These are phyloP conservation scores for Kodamaea leandrae DNA, from an alignment of 805 yeast species.

Conservation along the genomic window DNA sequence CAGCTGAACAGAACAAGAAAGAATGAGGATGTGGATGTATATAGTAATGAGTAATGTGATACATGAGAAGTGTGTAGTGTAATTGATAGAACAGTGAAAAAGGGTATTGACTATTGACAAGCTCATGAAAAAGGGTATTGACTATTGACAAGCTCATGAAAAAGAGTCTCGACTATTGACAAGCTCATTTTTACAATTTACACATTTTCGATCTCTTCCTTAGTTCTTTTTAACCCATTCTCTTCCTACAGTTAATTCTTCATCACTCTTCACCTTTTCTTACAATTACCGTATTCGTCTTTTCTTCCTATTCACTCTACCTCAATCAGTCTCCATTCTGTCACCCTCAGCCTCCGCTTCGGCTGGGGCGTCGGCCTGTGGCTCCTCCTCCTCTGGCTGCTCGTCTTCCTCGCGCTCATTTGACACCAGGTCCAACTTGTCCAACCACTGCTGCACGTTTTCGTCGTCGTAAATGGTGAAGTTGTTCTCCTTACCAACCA, in stretches of 20 bases:
- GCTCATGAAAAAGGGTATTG: no score
- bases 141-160: no score
- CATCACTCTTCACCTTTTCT: not conserved
- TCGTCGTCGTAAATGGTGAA: slow-evolving; percentile 86
- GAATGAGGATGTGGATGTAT: slow-evolving; percentile 14
- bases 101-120: no score
- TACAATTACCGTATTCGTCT: not conserved
- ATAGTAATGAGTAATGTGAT: not conserved
- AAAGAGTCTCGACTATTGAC: no score
- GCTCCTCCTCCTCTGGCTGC: slow-evolving; percentile 28
- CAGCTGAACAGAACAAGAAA: slow-evolving; percentile 28
- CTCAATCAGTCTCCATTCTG: slow-evolving; percentile 12
- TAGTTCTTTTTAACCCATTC: no score
- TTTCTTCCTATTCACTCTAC: slow-evolving; percentile 1
- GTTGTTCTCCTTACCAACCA: slow-evolving; percentile 78
- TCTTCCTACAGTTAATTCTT: no score
- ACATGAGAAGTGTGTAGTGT: no score
- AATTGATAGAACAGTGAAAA: no score
- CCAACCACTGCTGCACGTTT: slow-evolving; percentile 79
- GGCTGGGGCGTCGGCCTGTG: slow-evolving; percentile 18
- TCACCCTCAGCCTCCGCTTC: slow-evolving; percentile 14
- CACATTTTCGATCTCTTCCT: no score
- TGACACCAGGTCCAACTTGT: slow-evolving; percentile 63
- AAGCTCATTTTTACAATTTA: no score
- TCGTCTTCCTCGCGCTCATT: slow-evolving; percentile 52